A percentile compares a stretch with the other conserved stretches of the same genome.
Conservation (phyloP, 225 moss, liverwort and hornwort genomes). For the Neckera pumila region DNA sequence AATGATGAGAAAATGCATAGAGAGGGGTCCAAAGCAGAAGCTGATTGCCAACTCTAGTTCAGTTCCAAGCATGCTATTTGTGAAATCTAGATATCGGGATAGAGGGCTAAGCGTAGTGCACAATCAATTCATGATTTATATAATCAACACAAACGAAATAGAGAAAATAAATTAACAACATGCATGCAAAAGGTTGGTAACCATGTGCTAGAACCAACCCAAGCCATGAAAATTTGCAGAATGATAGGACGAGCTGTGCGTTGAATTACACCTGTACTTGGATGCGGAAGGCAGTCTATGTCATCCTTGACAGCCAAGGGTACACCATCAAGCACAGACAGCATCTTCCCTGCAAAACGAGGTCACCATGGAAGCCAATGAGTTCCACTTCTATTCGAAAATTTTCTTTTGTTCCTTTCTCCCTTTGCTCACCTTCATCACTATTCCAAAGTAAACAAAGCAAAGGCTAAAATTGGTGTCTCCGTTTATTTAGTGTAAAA, state of each 20-base stretch:
- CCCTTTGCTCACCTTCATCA: not conserved
- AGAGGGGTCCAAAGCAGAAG: not conserved
- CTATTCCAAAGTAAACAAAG: not conserved
- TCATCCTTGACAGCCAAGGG: constrained; percentile 95
- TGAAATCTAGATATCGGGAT: not conserved
- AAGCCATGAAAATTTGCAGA: not conserved
- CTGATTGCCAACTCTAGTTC: not conserved
- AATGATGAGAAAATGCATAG: not conserved
- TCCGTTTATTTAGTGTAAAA: not conserved
- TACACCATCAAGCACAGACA: constrained; percentile 82
- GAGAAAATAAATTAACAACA: no score
- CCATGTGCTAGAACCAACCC: not conserved
- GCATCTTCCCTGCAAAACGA: constrained; percentile 36
- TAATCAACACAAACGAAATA: not conserved
- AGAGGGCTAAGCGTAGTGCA: not conserved
- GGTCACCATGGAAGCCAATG: not conserved
- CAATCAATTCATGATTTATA: not conserved
- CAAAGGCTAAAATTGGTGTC: not conserved
- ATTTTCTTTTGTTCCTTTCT: not conserved
- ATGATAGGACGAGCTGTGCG: not conserved
- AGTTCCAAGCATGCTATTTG: not conserved
- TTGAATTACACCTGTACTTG: constrained; percentile 58
- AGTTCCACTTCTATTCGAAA: not conserved
- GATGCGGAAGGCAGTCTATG: constrained; percentile 82
- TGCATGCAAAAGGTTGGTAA: not conserved